Evolutionary conservation across 805 yeast genomes (phyloP).

Genomic region (Metschnikowia santaceciliae): DNA sequence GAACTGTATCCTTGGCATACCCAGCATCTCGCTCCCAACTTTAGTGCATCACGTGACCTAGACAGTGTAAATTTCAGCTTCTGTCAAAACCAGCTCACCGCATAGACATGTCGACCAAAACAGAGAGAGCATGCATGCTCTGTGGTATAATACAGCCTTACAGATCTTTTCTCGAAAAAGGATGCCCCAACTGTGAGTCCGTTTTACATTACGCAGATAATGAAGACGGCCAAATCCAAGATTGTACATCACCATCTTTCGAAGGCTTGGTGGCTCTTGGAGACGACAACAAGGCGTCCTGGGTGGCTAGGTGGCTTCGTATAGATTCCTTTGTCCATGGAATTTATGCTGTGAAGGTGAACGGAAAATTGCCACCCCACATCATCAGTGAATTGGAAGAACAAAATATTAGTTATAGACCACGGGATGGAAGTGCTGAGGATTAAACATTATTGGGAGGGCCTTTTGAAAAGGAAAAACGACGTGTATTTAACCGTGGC

Average conservation of each 20-base stretch:
- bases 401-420: constrained; percentile 81
- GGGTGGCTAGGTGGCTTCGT: constrained; percentile 97
- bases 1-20: neutral
- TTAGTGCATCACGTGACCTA: constrained; percentile 1
- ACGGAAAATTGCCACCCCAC: constrained; percentile 88
- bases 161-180: constrained; percentile 65
- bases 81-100: neutral
- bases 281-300: constrained; percentile 70
- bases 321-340: constrained; percentile 88
- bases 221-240: constrained; percentile 81
- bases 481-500: neutral
- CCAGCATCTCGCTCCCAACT: neutral
- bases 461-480: neutral
- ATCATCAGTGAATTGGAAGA: constrained; percentile 66
- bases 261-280: constrained; percentile 93
- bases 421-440: constrained; percentile 87
- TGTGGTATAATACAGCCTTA: constrained; percentile 90
- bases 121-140: constrained; percentile 94
- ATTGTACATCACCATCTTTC: constrained; percentile 93
- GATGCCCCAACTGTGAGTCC: constrained; percentile 96
- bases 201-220: constrained; percentile 70
- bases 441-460: constrained; percentile 32
- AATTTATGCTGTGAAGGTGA: constrained; percentile 87
- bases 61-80: neutral
- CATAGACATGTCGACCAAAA: constrained; percentile 47